A percentile compares a stretch with the other conserved stretches of the same genome.
phyloP scores from a whole-genome alignment of 805 yeast genomes.

The Metschnikowia lachancei region DNA sequence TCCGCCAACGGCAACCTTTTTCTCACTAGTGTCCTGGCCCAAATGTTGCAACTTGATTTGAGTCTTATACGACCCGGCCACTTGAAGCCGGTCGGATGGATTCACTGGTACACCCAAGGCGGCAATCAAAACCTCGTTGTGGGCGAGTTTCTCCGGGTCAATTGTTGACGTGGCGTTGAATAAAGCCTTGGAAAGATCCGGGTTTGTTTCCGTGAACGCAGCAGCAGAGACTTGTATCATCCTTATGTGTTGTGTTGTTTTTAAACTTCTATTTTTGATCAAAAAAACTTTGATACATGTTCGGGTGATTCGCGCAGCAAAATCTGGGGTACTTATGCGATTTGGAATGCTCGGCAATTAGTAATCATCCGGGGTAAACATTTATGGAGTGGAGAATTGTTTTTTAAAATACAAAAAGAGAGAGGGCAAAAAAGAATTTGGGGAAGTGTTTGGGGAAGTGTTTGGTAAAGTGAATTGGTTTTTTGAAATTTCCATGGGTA shows the following conservation, averaged over 20 bases:
- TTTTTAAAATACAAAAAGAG: no score
- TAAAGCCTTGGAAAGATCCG: slow-evolving; percentile 22
- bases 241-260: neutral
- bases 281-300: no score
- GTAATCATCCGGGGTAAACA: no score
- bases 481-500: no score
- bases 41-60: slow-evolving; percentile 47
- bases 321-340: no score
- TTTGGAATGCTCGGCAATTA: no score
- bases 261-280: no score
- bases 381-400: no score
- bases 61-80: slow-evolving; percentile 83
- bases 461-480: no score
- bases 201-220: slow-evolving; percentile 24
- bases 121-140: slow-evolving; percentile 55
- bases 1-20: slow-evolving; percentile 67
- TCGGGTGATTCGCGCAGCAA: no score
- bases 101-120: slow-evolving; percentile 81
- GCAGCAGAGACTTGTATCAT: slow-evolving; percentile 24
- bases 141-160: slow-evolving; percentile 21
- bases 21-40: slow-evolving; percentile 39
- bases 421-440: no score
- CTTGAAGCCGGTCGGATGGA: slow-evolving; percentile 86
- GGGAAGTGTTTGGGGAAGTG: no score
- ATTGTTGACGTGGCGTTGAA: slow-evolving; percentile 22